Percentiles rank a stretch among this genome's conserved stretches.
Evolutionary conservation across 202 grass and related monocot species (phyloP).

Genomic region (Panicum hallii): DNA sequence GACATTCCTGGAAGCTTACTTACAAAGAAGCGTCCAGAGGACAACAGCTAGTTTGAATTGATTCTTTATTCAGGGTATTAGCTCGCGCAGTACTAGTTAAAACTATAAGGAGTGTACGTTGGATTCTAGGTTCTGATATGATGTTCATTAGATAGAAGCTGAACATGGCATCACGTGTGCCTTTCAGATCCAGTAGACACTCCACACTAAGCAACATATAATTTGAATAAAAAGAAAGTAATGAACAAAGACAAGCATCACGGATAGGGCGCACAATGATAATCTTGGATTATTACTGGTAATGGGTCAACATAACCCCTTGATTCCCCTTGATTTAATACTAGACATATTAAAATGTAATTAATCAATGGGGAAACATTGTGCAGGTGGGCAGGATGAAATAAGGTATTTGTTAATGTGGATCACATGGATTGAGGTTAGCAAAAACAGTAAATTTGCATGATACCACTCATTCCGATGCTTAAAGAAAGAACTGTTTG

Average conservation of each 20-base stretch:
- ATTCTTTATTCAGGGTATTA: neutral
- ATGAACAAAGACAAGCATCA: neutral
- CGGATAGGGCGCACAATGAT: neutral
- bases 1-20: neutral
- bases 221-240: slow-evolving; percentile 3
- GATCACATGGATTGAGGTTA: neutral
- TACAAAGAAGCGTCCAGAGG: neutral
- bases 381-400: neutral
- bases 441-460: neutral
- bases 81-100: neutral
- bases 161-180: neutral
- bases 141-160: slow-evolving; percentile 6
- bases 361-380: neutral
- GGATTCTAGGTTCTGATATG: neutral
- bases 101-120: neutral
- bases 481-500: neutral
- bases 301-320: neutral
- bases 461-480: neutral
- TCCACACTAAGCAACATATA: slow-evolving; percentile 3
- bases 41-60: neutral
- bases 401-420: neutral
- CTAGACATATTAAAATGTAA: neutral
- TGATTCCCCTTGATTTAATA: neutral
- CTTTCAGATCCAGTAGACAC: neutral
- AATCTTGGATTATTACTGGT: neutral